A percentile compares a stretch with the other conserved stretches of the same genome.
These are phyloP conservation scores for Saccharomyces hybrid DNA, from an alignment of 1,139 yeast genomes.

Conservation along the genomic window DNA sequence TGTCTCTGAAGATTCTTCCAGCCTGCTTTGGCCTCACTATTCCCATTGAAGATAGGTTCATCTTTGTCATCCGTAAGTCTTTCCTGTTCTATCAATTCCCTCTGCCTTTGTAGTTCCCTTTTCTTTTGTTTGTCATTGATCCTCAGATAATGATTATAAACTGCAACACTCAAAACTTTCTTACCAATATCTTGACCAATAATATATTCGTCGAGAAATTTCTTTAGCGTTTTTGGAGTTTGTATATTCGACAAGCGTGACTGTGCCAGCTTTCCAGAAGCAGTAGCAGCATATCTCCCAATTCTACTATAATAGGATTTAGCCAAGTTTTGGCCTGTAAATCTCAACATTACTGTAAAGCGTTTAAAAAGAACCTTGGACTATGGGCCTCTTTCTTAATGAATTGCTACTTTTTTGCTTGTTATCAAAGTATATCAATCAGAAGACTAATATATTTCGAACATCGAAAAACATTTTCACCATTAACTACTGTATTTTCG, in stretches of 20 bases:
- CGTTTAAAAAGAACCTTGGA: no score
- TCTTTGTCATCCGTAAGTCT: constrained; percentile 12
- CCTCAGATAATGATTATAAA: constrained; percentile 44
- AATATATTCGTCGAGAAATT: constrained; percentile 40
- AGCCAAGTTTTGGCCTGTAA: background rate
- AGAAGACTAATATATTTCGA: background rate
- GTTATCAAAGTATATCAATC: no score
- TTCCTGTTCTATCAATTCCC: constrained; percentile 11
- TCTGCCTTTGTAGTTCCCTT: constrained; percentile 16
- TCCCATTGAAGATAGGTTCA: constrained; percentile 9
- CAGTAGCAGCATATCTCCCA: constrained; percentile 4
- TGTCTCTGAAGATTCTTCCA: constrained; percentile 27
- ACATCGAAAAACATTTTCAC: background rate
- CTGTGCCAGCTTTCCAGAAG: constrained; percentile 14
- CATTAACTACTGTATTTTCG: background rate
- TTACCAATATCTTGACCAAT: constrained; percentile 47
- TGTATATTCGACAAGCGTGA: constrained; percentile 28
- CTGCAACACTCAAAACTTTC: constrained; percentile 48
- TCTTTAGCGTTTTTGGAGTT: constrained; percentile 39
- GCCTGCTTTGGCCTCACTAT: constrained; percentile 28
- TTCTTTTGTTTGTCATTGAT: constrained; percentile 34
- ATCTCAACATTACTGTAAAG: background rate
- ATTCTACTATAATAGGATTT: constrained; percentile 1
- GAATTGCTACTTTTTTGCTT: background rate
- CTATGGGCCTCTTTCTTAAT: no score